Percentiles rank a stretch among this genome's conserved stretches.
These are phyloP conservation scores for Pyrenophora seminiperda DNA, from an alignment of 2,329 filamentous ascomycete species.

Conservation along the genomic window DNA sequence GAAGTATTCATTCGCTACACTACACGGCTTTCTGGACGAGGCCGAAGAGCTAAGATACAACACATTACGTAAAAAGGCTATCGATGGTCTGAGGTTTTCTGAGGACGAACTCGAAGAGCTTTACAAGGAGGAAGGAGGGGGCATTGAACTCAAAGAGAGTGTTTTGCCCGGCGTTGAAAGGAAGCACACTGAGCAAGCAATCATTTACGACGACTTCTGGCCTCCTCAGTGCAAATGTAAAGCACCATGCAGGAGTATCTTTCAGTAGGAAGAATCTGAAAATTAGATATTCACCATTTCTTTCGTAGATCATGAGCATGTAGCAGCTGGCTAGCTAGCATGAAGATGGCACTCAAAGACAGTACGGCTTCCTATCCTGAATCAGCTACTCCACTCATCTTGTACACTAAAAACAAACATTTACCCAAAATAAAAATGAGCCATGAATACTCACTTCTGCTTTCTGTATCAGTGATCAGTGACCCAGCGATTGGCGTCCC, in stretches of 20 bases:
- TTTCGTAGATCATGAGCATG: slow-evolving; percentile 19
- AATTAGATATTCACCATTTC: slow-evolving; percentile 13
- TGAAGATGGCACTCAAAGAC: slow-evolving; percentile 22
- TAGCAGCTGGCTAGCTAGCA: slow-evolving; percentile 27
- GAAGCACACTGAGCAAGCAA: not conserved
- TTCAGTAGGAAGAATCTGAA: not conserved
- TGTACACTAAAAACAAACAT: not conserved
- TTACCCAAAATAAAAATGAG: slow-evolving; percentile 36
- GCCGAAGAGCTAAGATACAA: slow-evolving; percentile 20
- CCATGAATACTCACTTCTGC: slow-evolving; percentile 28
- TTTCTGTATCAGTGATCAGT: slow-evolving; percentile 28
- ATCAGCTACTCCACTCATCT: not conserved
- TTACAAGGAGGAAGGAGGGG: slow-evolving; percentile 24
- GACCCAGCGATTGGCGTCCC: slow-evolving; percentile 69
- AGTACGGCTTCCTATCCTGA: slow-evolving; percentile 20
- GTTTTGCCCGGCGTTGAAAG: not conserved
- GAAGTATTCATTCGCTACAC: slow-evolving; percentile 5
- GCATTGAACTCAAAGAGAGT: slow-evolving; percentile 17
- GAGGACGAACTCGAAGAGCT: slow-evolving; percentile 17
- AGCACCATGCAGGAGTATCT: slow-evolving; percentile 3
- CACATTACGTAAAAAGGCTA: not conserved
- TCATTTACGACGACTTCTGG: slow-evolving; percentile 12
- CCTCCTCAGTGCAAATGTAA: slow-evolving; percentile 23
- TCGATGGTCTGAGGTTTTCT: slow-evolving; percentile 13
- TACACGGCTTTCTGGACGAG: slow-evolving; percentile 30